Evolutionary conservation across 345 rosid genomes (phyloP).

Genomic region (Noccaea caerulescens): DNA sequence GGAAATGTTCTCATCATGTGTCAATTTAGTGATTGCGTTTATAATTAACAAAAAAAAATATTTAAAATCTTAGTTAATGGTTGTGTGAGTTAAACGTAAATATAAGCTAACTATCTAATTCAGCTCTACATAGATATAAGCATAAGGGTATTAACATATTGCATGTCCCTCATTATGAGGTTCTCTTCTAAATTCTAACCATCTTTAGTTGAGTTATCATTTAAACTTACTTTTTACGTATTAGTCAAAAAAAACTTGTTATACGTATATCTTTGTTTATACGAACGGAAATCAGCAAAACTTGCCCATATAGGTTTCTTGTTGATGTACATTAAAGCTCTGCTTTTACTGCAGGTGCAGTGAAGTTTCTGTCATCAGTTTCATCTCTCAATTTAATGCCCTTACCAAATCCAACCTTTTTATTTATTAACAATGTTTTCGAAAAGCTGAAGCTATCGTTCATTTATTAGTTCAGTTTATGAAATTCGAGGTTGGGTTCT

Average conservation of each 20-base stretch:
- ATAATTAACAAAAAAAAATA: background rate
- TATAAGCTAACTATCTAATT: background rate
- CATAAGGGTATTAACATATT: background rate
- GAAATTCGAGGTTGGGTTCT: constrained; percentile 25
- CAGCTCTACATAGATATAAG: background rate
- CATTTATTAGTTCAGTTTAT: constrained; percentile 32
- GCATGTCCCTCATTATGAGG: background rate
- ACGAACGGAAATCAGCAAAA: background rate
- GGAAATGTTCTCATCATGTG: background rate
- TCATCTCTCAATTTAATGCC: constrained; percentile 34
- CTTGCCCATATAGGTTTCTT: constrained; percentile 10
- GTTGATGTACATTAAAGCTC: constrained; percentile 23
- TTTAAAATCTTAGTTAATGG: background rate
- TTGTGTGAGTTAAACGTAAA: background rate
- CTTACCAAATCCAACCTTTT: constrained; percentile 37
- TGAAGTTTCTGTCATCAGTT: constrained; percentile 36
- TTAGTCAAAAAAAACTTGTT: too few relatives aligned
- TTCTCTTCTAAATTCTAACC: background rate
- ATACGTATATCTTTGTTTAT: background rate
- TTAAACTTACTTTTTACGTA: background rate
- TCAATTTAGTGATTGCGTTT: background rate
- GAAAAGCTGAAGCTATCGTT: background rate
- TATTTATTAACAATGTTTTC: constrained; percentile 10
- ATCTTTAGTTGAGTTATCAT: background rate
- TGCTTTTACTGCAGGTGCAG: constrained; percentile 18